These are phyloP conservation scores for Antonospora locustae DNA, from an alignment of 371 early-diverging fungal species.

Conservation along the genomic window DNA sequence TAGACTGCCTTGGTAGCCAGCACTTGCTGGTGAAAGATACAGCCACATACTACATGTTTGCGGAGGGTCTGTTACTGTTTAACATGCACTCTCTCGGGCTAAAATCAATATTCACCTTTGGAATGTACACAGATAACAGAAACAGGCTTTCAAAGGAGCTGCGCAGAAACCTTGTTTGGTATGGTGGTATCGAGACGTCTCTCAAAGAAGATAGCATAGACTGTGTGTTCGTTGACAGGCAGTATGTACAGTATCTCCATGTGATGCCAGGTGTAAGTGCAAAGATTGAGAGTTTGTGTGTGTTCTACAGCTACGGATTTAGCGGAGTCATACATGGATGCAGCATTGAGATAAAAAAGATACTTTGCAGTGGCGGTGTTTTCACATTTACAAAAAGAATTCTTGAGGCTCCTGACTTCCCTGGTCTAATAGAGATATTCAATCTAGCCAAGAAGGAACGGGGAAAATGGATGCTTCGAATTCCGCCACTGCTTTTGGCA, in stretches of 20 bases:
- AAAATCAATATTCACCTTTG: neutral
- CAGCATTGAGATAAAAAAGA: neutral
- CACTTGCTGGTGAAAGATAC: too few relatives aligned
- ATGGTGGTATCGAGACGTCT: neutral
- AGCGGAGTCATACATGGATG: too few relatives aligned
- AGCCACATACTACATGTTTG: neutral
- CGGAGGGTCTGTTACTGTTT: neutral
- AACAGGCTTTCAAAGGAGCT: neutral
- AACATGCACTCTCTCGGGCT: neutral
- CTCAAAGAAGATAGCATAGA: neutral
- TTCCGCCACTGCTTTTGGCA: neutral
- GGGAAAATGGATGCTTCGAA: neutral
- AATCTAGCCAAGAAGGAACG: neutral
- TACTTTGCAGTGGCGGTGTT: neutral
- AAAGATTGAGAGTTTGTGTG: neutral
- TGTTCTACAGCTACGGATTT: neutral
- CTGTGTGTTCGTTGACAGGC: neutral
- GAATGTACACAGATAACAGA: neutral
- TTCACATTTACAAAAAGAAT: neutral
- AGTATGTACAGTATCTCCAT: neutral
- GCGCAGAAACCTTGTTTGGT: neutral
- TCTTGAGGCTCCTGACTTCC: neutral
- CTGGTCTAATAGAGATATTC: neutral
- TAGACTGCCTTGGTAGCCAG: too few relatives aligned
- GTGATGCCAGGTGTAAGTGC: neutral